Percentiles rank a stretch among this genome's conserved stretches.
Conservation (phyloP, 2,329 filamentous ascomycete species). For the Rhinocladiella mackenziei region DNA sequence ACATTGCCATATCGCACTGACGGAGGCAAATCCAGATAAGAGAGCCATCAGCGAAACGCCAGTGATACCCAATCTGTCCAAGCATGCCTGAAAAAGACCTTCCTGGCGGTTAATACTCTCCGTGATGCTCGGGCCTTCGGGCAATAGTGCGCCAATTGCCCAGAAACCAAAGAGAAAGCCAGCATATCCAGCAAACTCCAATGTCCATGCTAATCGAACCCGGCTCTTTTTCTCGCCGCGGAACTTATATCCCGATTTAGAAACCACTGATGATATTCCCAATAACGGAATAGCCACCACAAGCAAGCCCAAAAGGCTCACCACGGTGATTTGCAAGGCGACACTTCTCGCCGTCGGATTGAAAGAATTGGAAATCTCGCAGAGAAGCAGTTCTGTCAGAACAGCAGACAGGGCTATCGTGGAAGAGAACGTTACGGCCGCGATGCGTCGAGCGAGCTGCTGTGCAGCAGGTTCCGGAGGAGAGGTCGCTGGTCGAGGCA, state of each 20-base stretch:
- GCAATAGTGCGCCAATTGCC: conserved; percentile 65
- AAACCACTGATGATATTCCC: conserved; percentile 65
- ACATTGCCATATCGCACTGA: conserved; percentile 80
- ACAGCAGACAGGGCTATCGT: conserved; percentile 75
- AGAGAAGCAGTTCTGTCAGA: conserved; percentile 74
- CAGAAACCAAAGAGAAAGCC: conserved; percentile 73
- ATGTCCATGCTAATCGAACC: conserved; percentile 58
- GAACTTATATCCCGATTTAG: conserved; percentile 58
- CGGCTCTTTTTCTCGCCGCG: conserved; percentile 55
- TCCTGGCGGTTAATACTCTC: conserved; percentile 36
- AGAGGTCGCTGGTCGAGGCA: conserved; percentile 22
- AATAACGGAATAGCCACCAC: conserved; percentile 73
- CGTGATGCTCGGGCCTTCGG: conserved; percentile 42
- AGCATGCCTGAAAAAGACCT: conserved; percentile 53
- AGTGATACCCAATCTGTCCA: conserved; percentile 72
- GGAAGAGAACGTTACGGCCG: conserved; percentile 66
- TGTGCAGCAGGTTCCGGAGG: conserved; percentile 30
- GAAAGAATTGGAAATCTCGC: conserved; percentile 76
- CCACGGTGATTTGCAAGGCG: conserved; percentile 66
- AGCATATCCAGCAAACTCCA: conserved; percentile 60
- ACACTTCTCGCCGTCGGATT: conserved; percentile 62
- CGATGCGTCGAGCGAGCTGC: conserved; percentile 35
- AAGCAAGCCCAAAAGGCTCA: conserved; percentile 66
- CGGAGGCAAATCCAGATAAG: conserved; percentile 83
- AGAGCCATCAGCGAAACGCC: conserved; percentile 83